These are phyloP conservation scores for Yamadazyma atlantica DNA, from an alignment of 1,139 yeast species.

Conservation along the genomic window DNA sequence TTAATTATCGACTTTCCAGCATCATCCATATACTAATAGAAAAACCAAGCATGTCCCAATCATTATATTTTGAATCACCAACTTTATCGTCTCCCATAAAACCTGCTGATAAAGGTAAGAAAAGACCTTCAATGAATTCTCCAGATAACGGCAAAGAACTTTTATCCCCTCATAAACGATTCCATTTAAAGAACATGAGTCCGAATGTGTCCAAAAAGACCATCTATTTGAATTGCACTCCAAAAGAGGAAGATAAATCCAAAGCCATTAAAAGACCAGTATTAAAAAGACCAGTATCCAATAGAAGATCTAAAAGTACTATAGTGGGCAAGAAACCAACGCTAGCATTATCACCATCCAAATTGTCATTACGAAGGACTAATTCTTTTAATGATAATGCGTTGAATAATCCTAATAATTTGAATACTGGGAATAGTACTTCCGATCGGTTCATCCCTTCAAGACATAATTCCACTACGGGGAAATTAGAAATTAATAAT, in stretches of 20 bases:
- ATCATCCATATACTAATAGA: too few species aligned
- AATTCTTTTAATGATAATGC: constrained; percentile 28
- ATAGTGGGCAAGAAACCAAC: constrained; percentile 10
- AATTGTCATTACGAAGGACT: constrained; percentile 30
- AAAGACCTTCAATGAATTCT: constrained; percentile 4
- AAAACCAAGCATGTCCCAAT: too few species aligned
- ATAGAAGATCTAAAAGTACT: constrained; percentile 13
- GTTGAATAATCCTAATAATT: constrained; percentile 3
- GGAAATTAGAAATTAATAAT: constrained; percentile 32
- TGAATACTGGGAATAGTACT: constrained; percentile 16
- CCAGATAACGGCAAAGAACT: constrained; percentile 6
- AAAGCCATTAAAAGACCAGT: constrained; percentile 15
- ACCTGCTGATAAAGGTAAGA: constrained; percentile 2
- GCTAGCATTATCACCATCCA: constrained; percentile 16
- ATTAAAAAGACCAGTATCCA: constrained; percentile 18
- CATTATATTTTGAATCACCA: constrained; percentile 10
- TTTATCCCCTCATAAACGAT: constrained; percentile 31
- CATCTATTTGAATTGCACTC: constrained; percentile 21
- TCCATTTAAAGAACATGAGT: constrained; percentile 40
- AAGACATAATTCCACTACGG: constrained; percentile 42
- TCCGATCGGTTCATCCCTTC: constrained; percentile 46
- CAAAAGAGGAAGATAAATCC: constrained; percentile 10
- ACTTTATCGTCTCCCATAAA: constrained; percentile 11
- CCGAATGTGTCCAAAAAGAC: constrained; percentile 40
- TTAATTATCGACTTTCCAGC: too few species aligned